Evolutionary conservation across 176 grass and related monocot genomes (phyloP).

Genomic region (Carex littledalei): DNA sequence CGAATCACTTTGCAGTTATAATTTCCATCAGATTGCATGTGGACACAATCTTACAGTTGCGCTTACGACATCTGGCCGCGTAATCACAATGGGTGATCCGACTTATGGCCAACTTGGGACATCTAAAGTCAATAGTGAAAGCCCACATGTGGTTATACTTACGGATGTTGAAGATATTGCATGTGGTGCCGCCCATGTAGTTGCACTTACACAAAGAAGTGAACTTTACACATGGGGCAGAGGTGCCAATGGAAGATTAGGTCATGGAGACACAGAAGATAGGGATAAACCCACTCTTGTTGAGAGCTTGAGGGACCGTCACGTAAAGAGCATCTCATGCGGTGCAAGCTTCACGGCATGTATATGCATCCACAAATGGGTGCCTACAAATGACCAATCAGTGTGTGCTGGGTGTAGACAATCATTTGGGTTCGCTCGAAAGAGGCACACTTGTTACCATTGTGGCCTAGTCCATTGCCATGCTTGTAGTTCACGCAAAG

Average conservation of each 20-base stretch:
- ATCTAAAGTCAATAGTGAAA: slow-evolving; percentile 59
- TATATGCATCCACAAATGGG: slow-evolving; percentile 99
- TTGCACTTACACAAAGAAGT: slow-evolving; percentile 69
- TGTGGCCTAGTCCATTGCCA: slow-evolving; percentile 82
- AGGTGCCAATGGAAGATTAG: slow-evolving; percentile 86
- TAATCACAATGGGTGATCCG: slow-evolving; percentile 86
- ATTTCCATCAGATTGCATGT: slow-evolving; percentile 87
- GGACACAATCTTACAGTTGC: slow-evolving; percentile 74
- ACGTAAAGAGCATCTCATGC: slow-evolving; percentile 95
- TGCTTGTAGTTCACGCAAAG: slow-evolving; percentile 87
- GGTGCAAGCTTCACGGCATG: slow-evolving; percentile 94
- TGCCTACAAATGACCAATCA: slow-evolving; percentile 79
- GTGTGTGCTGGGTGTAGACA: slow-evolving; percentile 91
- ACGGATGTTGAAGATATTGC: slow-evolving; percentile 91
- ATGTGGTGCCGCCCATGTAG: slow-evolving; percentile 43
- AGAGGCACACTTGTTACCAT: slow-evolving; percentile 82
- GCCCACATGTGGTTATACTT: slow-evolving; percentile 45
- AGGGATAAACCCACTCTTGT: slow-evolving; percentile 64
- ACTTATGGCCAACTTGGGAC: slow-evolving; percentile 79
- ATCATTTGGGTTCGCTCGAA: slow-evolving; percentile 91
- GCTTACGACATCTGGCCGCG: slow-evolving; percentile 74
- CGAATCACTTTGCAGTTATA: slow-evolving; percentile 61
- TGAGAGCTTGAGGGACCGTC: slow-evolving; percentile 75
- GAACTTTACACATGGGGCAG: slow-evolving; percentile 96
- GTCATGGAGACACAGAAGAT: slow-evolving; percentile 72